Base-by-base conservation (phyloP, 192 early-diverging fungal genomes). In the Coemansia javaensis region DNA sequence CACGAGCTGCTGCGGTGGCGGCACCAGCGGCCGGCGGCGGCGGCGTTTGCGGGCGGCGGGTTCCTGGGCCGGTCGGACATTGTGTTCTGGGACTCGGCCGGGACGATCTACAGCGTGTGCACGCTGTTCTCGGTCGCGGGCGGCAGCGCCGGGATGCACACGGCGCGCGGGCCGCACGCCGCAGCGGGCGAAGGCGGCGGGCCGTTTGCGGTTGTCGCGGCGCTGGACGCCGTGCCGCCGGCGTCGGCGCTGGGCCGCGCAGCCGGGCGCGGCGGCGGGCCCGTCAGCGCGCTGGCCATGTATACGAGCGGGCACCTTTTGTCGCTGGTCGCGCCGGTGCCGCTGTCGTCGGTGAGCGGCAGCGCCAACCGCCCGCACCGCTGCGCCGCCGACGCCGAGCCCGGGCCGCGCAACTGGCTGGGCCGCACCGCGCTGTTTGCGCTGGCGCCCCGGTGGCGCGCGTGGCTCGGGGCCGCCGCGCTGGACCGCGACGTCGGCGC, bases 121-220 rank as follows among this genome's bases (percentile, higher is more conserved):
- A 66, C 70, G 25, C 47, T 47, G 50, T 66, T 66, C 11, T 56
- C 63, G 15, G 43, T 74, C 7, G 50, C 66, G n/a, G 70, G 70
- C 11, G 70, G 70, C 17, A 74, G 70, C 38, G 70, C 63, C 2
- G 70, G 70, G 15, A 58, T 74, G 38, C 70, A 74, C 35, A 33
- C 58, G 48, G 52, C 63, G 4, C 57, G 62, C 22, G 50, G 44
- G 3, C 33, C 32, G 35, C 62, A 65, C 18, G 40, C 35, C 0
- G 66, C n/a, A n/a, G n/a, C 53, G 22, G 25, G 14, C 14, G 32
- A 62, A 35, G 8, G 41, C 33, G 3, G 33, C n/a, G 1, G 22
- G 55, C 53, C 3, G 42, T 36, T 5, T 33, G 20, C 50, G 5
- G 63, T 53, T 3, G 17, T 32, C 0, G 28, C 54, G 3, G 44